Conservation (phyloP, 768 basidiomycete species). For the Roridomyces roridus region DNA sequence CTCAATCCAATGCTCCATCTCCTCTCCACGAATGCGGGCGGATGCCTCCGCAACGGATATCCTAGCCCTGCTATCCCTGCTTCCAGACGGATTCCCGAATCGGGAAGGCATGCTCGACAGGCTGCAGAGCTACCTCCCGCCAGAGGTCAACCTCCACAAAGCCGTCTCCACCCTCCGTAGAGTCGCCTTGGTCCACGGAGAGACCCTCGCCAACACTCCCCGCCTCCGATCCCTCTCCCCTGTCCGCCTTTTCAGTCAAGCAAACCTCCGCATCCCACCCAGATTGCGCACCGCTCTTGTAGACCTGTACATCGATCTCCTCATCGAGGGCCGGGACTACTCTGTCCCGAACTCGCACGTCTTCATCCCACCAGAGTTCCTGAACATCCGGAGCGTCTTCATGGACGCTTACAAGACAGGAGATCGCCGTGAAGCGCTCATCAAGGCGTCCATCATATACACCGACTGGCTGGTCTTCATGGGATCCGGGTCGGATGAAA, state of each 20-base stretch:
- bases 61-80: constrained; percentile 26
- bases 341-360: constrained; percentile 18
- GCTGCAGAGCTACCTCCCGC: constrained; percentile 17
- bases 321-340: constrained; percentile 17
- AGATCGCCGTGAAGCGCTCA: constrained; percentile 15
- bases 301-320: constrained; percentile 19
- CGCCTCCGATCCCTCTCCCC: constrained; percentile 22
- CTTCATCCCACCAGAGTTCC: constrained; percentile 22
- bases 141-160: constrained; percentile 13
- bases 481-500: constrained; percentile 24
- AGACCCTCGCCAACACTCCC: constrained; percentile 21
- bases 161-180: constrained; percentile 20
- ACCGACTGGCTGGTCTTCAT: constrained; percentile 23
- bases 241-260: constrained; percentile 24
- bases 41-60: constrained; percentile 21
- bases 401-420: constrained; percentile 17
- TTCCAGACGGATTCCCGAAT: constrained; percentile 28
- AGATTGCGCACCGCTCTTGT: constrained; percentile 17
- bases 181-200: constrained; percentile 16
- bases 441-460: constrained; percentile 20
- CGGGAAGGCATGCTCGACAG: constrained; percentile 20
- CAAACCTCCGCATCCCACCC: constrained; percentile 17
- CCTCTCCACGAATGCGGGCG: constrained; percentile 27
- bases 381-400: constrained; percentile 22
- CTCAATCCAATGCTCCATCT: constrained; percentile 28